Percentiles rank a stretch among this genome's conserved stretches.
phyloP scores from a whole-genome alignment of 768 basidiomycete species.

The Filobasidium floriforme region DNA sequence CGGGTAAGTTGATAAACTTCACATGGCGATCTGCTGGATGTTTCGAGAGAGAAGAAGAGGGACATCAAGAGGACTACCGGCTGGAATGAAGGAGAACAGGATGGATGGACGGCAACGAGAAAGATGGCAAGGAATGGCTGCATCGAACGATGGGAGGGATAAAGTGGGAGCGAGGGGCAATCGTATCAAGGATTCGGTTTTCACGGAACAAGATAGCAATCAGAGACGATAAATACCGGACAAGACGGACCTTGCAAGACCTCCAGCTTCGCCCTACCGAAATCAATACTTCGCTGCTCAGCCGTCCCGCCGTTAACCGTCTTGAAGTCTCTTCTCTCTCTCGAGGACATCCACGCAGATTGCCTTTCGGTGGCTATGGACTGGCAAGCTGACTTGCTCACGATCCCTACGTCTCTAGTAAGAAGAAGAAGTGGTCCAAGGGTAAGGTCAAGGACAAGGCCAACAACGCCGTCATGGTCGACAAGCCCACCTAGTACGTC shows the following conservation, averaged over 20 bases:
- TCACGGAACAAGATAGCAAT: too few relatives aligned
- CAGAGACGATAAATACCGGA: too few relatives aligned
- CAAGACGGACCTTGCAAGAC: too few relatives aligned
- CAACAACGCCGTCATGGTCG: constrained; percentile 87
- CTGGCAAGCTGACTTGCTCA: too few relatives aligned
- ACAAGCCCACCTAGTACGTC: constrained; percentile 67
- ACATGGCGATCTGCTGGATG: not conserved
- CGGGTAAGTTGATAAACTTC: constrained; percentile 34
- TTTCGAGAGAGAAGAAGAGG: not conserved
- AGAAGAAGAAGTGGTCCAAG: constrained; percentile 99
- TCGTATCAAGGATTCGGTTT: too few relatives aligned
- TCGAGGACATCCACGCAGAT: not conserved
- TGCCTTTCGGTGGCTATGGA: too few relatives aligned
- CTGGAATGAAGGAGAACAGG: not conserved
- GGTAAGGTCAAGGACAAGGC: constrained; percentile 99
- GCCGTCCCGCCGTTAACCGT: too few relatives aligned
- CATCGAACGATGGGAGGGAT: not conserved
- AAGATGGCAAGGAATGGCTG: not conserved
- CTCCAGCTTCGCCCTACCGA: too few relatives aligned
- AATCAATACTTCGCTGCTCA: too few relatives aligned
- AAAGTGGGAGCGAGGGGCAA: too few relatives aligned
- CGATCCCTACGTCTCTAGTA: constrained; percentile 42
- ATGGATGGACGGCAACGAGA: not conserved
- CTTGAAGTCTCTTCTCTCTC: too few relatives aligned
- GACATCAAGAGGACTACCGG: not conserved